These are phyloP conservation scores for Polyporus arcularius DNA, from an alignment of 768 basidiomycete genomes.

Conservation along the genomic window DNA sequence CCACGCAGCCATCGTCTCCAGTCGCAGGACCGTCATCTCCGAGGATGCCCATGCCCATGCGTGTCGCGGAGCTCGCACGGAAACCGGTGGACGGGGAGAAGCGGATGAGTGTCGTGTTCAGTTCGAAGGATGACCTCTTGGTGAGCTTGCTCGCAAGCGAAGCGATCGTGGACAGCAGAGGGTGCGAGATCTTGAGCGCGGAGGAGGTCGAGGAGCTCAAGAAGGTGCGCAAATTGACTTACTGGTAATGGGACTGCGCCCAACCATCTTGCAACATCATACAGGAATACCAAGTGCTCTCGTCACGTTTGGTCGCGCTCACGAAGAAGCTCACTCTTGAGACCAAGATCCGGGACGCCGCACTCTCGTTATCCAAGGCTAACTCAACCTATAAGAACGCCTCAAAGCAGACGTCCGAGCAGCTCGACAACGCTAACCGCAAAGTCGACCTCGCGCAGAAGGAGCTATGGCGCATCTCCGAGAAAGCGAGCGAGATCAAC, in stretches of 20 bases:
- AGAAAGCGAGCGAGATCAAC: constrained; percentile 62
- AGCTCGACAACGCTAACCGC: constrained; percentile 70
- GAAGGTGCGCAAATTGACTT: constrained; percentile 44
- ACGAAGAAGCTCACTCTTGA: constrained; percentile 78
- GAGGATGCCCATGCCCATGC: constrained; percentile 29
- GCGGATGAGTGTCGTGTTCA: constrained; percentile 46
- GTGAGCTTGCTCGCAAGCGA: constrained; percentile 91
- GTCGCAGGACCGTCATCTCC: constrained; percentile 46
- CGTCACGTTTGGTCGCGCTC: constrained; percentile 64
- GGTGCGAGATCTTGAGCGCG: constrained; percentile 72
- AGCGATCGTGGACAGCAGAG: constrained; percentile 89
- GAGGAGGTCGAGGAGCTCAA: constrained; percentile 74
- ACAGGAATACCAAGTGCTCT: constrained; percentile 76
- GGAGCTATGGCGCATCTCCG: constrained; percentile 69
- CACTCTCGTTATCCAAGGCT: constrained; percentile 69
- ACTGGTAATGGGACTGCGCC: no score
- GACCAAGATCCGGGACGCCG: constrained; percentile 87
- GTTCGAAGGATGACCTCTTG: constrained; percentile 80
- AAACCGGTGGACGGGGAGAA: constrained; percentile 41
- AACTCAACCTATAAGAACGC: constrained; percentile 58
- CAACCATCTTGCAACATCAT: background rate
- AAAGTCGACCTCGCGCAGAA: constrained; percentile 72
- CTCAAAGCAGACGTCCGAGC: constrained; percentile 67
- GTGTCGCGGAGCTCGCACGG: constrained; percentile 34
- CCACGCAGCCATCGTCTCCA: constrained; percentile 32